Percentiles rank a stretch among this genome's conserved stretches.
These are phyloP conservation scores for Mrakia gelida DNA, from an alignment of 768 basidiomycete genomes.

Conservation along the genomic window DNA sequence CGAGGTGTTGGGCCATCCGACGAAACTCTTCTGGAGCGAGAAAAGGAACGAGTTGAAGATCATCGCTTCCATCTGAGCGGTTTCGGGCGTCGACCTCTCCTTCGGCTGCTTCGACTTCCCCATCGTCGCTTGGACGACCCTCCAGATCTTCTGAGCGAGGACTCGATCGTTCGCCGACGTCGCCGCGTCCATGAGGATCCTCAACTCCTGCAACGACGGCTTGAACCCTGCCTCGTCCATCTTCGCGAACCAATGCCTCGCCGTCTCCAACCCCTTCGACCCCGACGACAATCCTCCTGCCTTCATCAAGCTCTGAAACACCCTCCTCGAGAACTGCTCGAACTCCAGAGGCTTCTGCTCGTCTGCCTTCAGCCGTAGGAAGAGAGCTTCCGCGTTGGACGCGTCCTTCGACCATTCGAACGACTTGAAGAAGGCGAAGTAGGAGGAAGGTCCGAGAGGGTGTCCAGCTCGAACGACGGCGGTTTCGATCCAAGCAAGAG, in stretches of 20 bases:
- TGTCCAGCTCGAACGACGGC: neutral
- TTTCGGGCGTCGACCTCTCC: neutral
- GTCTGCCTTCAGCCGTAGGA: neutral
- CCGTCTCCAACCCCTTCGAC: neutral
- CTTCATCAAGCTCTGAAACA: neutral
- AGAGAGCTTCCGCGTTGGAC: constrained; percentile 2
- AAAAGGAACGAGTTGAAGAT: neutral
- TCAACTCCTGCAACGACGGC: neutral
- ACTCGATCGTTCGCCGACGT: neutral
- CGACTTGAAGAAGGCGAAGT: neutral
- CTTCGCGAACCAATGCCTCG: neutral
- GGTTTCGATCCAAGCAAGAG: constrained; percentile 11
- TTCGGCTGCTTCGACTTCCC: neutral
- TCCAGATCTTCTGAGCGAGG: constrained; percentile 10
- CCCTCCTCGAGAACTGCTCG: neutral
- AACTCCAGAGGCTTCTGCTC: neutral
- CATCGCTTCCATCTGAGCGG: neutral
- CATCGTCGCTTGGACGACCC: neutral
- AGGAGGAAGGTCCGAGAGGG: neutral
- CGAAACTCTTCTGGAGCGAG: neutral
- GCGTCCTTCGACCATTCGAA: constrained; percentile 10
- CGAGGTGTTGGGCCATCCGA: constrained; percentile 1
- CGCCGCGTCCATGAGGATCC: constrained; percentile 7
- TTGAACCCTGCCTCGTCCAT: neutral
- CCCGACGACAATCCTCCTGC: neutral